Conservation (phyloP, 192 early-diverging fungal species). For the Jimgerdemannia lactiflua region DNA sequence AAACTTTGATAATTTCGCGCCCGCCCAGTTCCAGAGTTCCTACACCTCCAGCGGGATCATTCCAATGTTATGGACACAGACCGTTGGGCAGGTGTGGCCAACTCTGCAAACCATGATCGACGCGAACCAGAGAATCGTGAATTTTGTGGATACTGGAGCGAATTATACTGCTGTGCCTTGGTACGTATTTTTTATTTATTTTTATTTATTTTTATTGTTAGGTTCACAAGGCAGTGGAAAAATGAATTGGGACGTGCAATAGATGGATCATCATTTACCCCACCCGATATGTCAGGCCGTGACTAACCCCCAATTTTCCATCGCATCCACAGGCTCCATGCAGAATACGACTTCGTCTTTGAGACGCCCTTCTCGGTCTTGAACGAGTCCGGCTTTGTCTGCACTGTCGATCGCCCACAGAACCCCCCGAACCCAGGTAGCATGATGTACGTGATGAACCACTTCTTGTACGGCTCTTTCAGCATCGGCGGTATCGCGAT, state of each 20-base stretch:
- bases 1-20: conserved; percentile 51
- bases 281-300: background rate
- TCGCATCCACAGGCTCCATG: conserved; percentile 42
- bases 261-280: too few species aligned
- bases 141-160: conserved; percentile 53
- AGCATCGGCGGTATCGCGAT: conserved; percentile 23
- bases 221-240: background rate
- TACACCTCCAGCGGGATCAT: conserved; percentile 51
- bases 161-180: conserved; percentile 56
- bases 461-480: conserved; percentile 59
- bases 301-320: background rate
- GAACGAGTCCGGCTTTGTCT: conserved; percentile 47
- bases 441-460: conserved; percentile 72
- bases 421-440: conserved; percentile 15
- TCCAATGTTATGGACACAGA: conserved; percentile 38
- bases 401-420: conserved; percentile 53
- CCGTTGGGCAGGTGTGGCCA: conserved; percentile 56
- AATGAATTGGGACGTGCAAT: background rate
- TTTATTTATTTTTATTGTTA: background rate
- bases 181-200: conserved; percentile 25
- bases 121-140: conserved; percentile 62
- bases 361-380: conserved; percentile 67
- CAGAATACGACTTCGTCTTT: conserved; percentile 63
- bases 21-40: conserved; percentile 43
- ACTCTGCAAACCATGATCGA: conserved; percentile 64